Conservation (phyloP, 768 basidiomycete genomes). For the Ephemerocybe angulata region DNA sequence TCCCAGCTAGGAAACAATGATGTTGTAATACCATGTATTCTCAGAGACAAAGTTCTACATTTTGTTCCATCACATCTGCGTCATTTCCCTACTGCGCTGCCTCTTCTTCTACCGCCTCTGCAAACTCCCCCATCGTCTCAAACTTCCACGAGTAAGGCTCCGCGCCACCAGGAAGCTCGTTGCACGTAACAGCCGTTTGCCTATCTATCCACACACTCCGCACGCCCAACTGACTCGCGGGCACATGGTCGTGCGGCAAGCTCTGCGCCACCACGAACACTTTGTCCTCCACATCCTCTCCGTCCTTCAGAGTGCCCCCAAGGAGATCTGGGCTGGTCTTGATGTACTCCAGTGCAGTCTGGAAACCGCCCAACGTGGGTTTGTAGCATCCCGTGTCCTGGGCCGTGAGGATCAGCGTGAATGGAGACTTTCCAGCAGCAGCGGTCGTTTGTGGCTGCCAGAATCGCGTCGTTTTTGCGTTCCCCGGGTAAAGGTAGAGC, state of each 20-base stretch:
- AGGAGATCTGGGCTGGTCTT: slow-evolving; percentile 37
- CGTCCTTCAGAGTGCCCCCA: slow-evolving; percentile 21
- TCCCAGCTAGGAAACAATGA: too few species aligned
- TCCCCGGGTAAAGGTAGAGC: slow-evolving; percentile 27
- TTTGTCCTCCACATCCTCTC: slow-evolving; percentile 36
- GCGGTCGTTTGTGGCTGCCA: slow-evolving; percentile 44
- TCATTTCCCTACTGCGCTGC: neutral
- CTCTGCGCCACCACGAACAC: slow-evolving; percentile 70
- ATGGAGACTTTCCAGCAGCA: slow-evolving; percentile 46
- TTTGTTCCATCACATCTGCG: too few species aligned
- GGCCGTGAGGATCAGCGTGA: slow-evolving; percentile 65
- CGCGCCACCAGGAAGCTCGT: slow-evolving; percentile 31
- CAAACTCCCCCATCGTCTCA: slow-evolving; percentile 57
- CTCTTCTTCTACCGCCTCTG: slow-evolving; percentile 52
- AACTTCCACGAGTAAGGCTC: slow-evolving; percentile 51
- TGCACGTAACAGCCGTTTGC: slow-evolving; percentile 42
- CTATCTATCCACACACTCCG: slow-evolving; percentile 66
- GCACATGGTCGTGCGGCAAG: slow-evolving; percentile 60
- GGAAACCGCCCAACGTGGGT: slow-evolving; percentile 55
- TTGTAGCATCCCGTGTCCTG: slow-evolving; percentile 75
- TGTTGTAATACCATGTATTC: too few species aligned
- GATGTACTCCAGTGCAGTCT: slow-evolving; percentile 44
- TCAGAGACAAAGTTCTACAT: neutral
- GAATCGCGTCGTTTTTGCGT: slow-evolving; percentile 30
- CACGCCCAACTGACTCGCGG: slow-evolving; percentile 55